Evolutionary conservation across 176 grass and related monocot species (phyloP).

Genomic region (Metroxylon sagu): DNA sequence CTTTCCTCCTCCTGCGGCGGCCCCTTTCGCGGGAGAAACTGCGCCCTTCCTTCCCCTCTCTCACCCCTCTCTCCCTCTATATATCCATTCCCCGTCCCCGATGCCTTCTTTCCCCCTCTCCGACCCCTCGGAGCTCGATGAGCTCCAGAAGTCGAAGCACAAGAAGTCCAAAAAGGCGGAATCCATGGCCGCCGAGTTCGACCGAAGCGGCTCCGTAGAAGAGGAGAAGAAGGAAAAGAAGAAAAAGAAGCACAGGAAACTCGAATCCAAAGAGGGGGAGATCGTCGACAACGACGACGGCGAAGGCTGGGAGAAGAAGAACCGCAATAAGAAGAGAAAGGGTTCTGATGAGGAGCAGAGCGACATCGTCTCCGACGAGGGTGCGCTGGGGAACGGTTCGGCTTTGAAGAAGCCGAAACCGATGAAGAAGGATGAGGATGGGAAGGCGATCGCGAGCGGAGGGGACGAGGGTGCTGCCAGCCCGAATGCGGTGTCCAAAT

Average conservation of each 20-base stretch:
- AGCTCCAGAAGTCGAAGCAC: too few species aligned
- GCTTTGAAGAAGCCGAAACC: constrained; percentile 4
- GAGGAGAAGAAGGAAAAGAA: not conserved
- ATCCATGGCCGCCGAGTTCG: not conserved
- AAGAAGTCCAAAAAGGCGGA: not conserved
- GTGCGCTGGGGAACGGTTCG: not conserved
- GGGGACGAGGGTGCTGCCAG: constrained; percentile 43
- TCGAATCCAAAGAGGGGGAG: constrained; percentile 28
- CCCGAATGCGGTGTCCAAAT: constrained; percentile 65
- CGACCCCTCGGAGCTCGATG: too few species aligned
- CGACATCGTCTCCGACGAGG: constrained; percentile 30
- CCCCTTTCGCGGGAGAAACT: too few species aligned
- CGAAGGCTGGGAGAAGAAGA: constrained; percentile 25
- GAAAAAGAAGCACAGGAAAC: constrained; percentile 17
- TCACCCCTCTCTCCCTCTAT: too few species aligned
- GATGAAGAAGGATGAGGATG: not conserved
- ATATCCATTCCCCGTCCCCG: too few species aligned
- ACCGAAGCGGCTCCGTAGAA: too few species aligned
- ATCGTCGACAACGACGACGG: constrained; percentile 11
- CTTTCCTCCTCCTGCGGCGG: too few species aligned
- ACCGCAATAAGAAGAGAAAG: constrained; percentile 64
- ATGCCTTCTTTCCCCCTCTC: too few species aligned
- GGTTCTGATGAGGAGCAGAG: constrained; percentile 26
- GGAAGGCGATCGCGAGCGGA: constrained; percentile 16
- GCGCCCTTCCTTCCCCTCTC: too few species aligned